These are phyloP conservation scores for Pholiota microspora DNA, from an alignment of 768 basidiomycete genomes.

Conservation along the genomic window DNA sequence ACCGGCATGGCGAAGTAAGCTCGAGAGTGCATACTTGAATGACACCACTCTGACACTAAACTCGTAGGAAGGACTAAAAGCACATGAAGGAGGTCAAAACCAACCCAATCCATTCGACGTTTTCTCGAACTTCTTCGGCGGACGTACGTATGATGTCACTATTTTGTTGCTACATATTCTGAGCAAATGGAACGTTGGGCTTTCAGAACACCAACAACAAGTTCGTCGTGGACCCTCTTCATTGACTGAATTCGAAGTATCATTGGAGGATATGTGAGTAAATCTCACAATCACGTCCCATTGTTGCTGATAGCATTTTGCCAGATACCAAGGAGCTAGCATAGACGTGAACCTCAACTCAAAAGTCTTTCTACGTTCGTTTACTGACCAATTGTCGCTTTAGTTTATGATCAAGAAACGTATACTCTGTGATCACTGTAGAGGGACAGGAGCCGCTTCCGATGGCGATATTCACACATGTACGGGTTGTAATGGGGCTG, in stretches of 20 bases:
- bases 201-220: conserved; percentile 54
- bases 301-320: conserved; percentile 9
- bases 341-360: conserved; percentile 73
- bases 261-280: conserved; percentile 77
- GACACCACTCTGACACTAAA: not conserved
- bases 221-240: conserved; percentile 73
- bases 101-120: conserved; percentile 91
- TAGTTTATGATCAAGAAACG: conserved; percentile 93
- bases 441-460: conserved; percentile 91
- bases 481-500: conserved; percentile 77
- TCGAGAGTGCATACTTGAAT: not conserved
- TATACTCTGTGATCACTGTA: conserved; percentile 94
- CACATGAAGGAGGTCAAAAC: conserved; percentile 84
- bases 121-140: conserved; percentile 91
- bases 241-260: conserved; percentile 81
- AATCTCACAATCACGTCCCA: not conserved
- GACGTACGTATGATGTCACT: conserved; percentile 49
- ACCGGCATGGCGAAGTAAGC: conserved; percentile 83
- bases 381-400: too few species aligned
- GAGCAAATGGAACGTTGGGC: not conserved
- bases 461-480: conserved; percentile 89
- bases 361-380: too few species aligned
- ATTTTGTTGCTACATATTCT: not conserved
- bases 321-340: conserved; percentile 78
- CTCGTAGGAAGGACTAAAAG: conserved; percentile 83